These are phyloP conservation scores for Citrullus amarus DNA, from an alignment of 306 rosid genomes.

Conservation along the genomic window DNA sequence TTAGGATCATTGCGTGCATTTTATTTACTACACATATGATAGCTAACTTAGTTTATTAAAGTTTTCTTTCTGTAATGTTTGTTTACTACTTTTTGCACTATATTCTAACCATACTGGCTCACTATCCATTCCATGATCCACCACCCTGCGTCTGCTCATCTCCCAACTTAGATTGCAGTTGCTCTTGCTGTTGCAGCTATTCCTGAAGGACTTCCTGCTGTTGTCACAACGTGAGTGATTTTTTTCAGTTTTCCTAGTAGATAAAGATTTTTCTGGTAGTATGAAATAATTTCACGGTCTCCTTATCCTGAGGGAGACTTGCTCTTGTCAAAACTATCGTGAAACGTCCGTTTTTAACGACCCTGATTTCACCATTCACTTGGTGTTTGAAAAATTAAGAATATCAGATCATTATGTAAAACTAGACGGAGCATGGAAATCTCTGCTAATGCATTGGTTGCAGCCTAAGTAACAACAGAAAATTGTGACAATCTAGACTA, in stretches of 20 bases:
- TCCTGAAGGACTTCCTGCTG: conserved; percentile 99
- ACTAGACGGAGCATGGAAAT: not conserved
- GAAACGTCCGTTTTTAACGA: too few relatives aligned
- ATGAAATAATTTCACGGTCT: not conserved
- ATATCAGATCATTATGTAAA: not conserved
- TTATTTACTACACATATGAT: not conserved
- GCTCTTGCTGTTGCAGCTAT: conserved; percentile 99
- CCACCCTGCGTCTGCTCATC: not conserved
- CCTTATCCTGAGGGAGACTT: too few relatives aligned
- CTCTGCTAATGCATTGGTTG: not conserved
- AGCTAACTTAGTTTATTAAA: not conserved
- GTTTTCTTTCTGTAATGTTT: conserved; percentile 12
- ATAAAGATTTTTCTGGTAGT: not conserved
- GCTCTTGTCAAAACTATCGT: too few relatives aligned
- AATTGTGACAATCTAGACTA: not conserved
- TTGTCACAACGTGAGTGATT: conserved; percentile 83
- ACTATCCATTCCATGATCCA: not conserved
- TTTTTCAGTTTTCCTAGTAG: not conserved
- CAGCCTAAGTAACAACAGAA: not conserved
- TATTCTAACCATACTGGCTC: not conserved
- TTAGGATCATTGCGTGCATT: not conserved
- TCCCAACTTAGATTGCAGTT: conserved; percentile 77
- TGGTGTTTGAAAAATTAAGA: not conserved
- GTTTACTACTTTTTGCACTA: not conserved
- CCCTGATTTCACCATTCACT: not conserved